These are phyloP conservation scores for Arthroderma uncinatum DNA, from an alignment of 2,329 filamentous ascomycete species.

Conservation along the genomic window DNA sequence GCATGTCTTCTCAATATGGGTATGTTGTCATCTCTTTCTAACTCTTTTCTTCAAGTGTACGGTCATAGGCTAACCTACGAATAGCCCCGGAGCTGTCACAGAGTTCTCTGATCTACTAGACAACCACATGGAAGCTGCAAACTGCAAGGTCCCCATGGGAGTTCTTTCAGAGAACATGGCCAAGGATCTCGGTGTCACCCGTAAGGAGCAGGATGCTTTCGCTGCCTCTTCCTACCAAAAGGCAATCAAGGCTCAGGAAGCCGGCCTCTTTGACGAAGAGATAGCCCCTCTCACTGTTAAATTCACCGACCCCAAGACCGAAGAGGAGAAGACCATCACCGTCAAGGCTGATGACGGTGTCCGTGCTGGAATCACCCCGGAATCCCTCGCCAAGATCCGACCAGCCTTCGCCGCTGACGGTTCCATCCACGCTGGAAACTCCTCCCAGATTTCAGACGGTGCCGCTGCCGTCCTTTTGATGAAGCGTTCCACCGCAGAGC, in stretches of 20 bases:
- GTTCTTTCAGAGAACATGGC: conserved; percentile 91
- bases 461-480: conserved; percentile 91
- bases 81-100: conserved; percentile 66
- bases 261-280: conserved; percentile 86
- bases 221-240: conserved; percentile 83
- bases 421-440: conserved; percentile 91
- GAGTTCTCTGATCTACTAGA: conserved; percentile 91
- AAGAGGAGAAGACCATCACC: conserved; percentile 70
- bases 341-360: conserved; percentile 82
- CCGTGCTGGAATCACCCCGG: conserved; percentile 69
- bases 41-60: neutral
- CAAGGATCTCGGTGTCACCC: conserved; percentile 62
- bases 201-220: conserved; percentile 76
- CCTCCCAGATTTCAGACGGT: conserved; percentile 88
- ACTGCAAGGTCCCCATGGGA: conserved; percentile 98
- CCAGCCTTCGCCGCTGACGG: conserved; percentile 86
- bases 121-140: conserved; percentile 65
- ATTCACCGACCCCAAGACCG: conserved; percentile 81
- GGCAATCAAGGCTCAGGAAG: conserved; percentile 70
- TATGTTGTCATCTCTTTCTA: conserved; percentile 34
- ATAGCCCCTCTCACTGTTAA: conserved; percentile 78
- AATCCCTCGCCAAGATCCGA: conserved; percentile 82
- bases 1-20: conserved; percentile 90
- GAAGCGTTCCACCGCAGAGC: conserved; percentile 83
- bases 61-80: neutral